Evolutionary conservation across 768 basidiomycete genomes (phyloP).

Genomic region (Hypsizygus marmoreus): DNA sequence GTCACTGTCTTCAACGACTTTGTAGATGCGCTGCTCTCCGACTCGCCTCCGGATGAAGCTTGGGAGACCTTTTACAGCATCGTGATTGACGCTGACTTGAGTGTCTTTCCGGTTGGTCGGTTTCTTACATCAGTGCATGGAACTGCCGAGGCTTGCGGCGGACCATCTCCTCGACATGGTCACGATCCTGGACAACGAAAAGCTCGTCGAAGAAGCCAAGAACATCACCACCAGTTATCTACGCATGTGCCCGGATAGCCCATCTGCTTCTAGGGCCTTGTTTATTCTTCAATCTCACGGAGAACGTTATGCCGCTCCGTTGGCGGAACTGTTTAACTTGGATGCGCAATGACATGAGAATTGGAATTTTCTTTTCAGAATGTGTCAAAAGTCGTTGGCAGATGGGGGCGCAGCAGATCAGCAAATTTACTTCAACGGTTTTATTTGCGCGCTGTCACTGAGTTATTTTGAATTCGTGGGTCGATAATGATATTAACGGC

Average conservation of each 20-base stretch:
- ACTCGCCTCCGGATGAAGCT: conserved; percentile 7
- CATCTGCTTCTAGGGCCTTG: conserved; percentile 2
- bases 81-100: not conserved
- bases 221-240: conserved; percentile 4
- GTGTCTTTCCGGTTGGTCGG: conserved; percentile 6
- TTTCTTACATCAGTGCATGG: conserved; percentile 1
- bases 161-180: conserved; percentile 5
- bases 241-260: conserved; percentile 1
- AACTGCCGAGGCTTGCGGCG: conserved; percentile 4
- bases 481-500: no score
- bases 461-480: no score
- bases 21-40: conserved; percentile 4
- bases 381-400: no score
- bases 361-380: no score
- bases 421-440: no score
- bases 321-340: no score
- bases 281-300: not conserved
- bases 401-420: no score
- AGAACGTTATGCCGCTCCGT: no score
- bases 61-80: conserved; percentile 8
- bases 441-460: no score
- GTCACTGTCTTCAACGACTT: conserved; percentile 5
- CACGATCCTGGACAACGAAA: conserved; percentile 1
- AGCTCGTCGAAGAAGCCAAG: conserved; percentile 1
- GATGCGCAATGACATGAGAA: no score